Percentiles rank a stretch among this genome's conserved stretches.
Evolutionary conservation across 2,329 filamentous ascomycete species (phyloP).

Genomic region (Hypoxylon sp.): DNA sequence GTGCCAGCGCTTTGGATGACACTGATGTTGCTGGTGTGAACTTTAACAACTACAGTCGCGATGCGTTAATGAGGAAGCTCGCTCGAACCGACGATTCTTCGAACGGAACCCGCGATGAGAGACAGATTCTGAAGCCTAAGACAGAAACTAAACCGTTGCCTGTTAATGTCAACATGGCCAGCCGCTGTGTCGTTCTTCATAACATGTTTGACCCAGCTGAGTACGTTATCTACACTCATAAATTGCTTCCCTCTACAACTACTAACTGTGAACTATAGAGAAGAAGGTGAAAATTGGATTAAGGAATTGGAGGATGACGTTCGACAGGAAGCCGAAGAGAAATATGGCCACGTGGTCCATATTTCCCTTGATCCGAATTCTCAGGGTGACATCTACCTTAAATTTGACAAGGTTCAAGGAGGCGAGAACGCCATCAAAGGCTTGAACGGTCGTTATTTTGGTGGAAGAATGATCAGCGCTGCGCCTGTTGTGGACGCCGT

Average conservation of each 20-base stretch:
- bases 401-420: constrained; percentile 95
- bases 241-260: constrained; percentile 1
- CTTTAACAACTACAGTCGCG: constrained; percentile 99
- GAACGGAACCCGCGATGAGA: constrained; percentile 75
- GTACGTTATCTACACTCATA: constrained; percentile 69
- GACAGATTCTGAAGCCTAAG: constrained; percentile 82
- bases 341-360: constrained; percentile 98
- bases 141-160: constrained; percentile 84
- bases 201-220: constrained; percentile 95
- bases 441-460: constrained; percentile 96
- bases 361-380: constrained; percentile 95
- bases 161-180: constrained; percentile 91
- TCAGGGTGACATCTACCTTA: constrained; percentile 96
- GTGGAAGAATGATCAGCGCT: constrained; percentile 91
- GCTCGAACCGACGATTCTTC: constrained; percentile 90
- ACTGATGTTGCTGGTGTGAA: constrained; percentile 98
- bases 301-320: constrained; percentile 97
- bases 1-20: constrained; percentile 95
- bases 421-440: constrained; percentile 98
- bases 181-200: constrained; percentile 91
- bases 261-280: constrained; percentile 69
- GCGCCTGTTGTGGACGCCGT: constrained; percentile 98
- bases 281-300: constrained; percentile 89
- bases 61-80: constrained; percentile 98
- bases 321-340: constrained; percentile 89